phyloP scores from a whole-genome alignment of 2,329 filamentous ascomycete species.

The Venturia nashicola region DNA sequence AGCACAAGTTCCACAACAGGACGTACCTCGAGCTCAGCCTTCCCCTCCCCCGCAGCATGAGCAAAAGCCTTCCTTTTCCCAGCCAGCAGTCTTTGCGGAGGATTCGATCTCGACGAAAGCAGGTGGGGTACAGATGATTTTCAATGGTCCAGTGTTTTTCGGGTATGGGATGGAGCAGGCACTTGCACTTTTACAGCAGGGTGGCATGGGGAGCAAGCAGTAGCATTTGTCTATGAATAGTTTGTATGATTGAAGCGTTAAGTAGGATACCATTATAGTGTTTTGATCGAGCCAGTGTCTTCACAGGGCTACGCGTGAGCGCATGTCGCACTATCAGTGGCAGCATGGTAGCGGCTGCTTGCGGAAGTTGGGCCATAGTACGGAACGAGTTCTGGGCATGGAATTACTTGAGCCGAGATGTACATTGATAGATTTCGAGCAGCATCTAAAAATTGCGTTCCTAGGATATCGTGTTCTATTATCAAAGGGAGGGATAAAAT shows the following conservation, averaged over 20 bases:
- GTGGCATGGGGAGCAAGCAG: background rate
- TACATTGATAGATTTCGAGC: no score
- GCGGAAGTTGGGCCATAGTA: no score
- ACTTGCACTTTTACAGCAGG: constrained; percentile 41
- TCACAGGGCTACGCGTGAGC: no score
- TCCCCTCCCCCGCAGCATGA: background rate
- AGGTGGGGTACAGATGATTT: constrained; percentile 55
- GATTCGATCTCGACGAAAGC: constrained; percentile 1
- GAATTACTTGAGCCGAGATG: no score
- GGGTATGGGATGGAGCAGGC: constrained; percentile 79
- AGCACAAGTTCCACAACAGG: background rate
- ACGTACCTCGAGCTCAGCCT: background rate
- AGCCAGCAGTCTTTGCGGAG: constrained; percentile 1
- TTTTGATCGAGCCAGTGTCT: background rate
- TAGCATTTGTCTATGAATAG: background rate
- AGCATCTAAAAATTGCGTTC: no score
- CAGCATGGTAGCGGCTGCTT: no score
- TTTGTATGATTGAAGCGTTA: background rate
- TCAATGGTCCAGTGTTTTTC: constrained; percentile 89
- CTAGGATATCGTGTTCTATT: no score
- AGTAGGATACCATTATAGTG: background rate
- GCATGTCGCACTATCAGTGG: no score
- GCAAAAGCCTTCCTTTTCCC: background rate
- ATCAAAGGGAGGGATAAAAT: background rate
- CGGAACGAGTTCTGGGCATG: no score